Evolutionary conservation across 768 basidiomycete species (phyloP).

Genomic region (Mrakia gelida): DNA sequence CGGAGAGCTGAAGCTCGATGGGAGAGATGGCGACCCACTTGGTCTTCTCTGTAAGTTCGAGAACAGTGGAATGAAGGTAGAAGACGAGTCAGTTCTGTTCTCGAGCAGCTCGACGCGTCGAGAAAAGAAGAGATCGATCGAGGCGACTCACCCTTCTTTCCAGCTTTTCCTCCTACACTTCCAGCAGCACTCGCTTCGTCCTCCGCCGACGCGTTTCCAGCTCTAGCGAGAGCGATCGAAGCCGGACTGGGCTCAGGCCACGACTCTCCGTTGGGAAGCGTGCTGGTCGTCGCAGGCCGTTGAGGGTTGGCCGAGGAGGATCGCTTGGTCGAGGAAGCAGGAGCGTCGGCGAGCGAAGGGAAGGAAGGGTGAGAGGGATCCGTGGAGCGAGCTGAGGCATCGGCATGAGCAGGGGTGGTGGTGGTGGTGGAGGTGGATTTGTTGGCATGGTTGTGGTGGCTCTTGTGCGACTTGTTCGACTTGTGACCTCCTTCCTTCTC

Average conservation of each 20-base stretch:
- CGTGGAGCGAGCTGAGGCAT: not conserved
- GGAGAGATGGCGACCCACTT: constrained; percentile 26
- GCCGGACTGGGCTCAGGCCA: no score
- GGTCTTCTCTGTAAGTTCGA: constrained; percentile 11
- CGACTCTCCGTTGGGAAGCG: not conserved
- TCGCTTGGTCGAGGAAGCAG: constrained; percentile 16
- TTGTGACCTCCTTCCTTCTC: constrained; percentile 14
- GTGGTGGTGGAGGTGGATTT: not conserved
- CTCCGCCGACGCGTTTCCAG: not conserved
- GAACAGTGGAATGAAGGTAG: not conserved
- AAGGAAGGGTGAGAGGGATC: not conserved
- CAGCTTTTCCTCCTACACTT: not conserved
- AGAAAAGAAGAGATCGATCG: not conserved
- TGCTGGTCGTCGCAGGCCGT: not conserved
- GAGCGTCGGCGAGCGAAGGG: not conserved
- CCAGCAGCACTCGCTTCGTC: not conserved
- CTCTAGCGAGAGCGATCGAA: not conserved
- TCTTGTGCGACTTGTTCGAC: constrained; percentile 16
- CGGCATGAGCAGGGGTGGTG: not conserved
- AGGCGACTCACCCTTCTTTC: constrained; percentile 3
- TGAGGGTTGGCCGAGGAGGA: not conserved
- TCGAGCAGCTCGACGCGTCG: not conserved
- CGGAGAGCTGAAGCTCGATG: constrained; percentile 24
- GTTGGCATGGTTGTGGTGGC: not conserved
- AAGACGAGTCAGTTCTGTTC: not conserved